phyloP scores from a whole-genome alignment of 163 green algal species.

The Coccomyxa subellipsoidea region DNA sequence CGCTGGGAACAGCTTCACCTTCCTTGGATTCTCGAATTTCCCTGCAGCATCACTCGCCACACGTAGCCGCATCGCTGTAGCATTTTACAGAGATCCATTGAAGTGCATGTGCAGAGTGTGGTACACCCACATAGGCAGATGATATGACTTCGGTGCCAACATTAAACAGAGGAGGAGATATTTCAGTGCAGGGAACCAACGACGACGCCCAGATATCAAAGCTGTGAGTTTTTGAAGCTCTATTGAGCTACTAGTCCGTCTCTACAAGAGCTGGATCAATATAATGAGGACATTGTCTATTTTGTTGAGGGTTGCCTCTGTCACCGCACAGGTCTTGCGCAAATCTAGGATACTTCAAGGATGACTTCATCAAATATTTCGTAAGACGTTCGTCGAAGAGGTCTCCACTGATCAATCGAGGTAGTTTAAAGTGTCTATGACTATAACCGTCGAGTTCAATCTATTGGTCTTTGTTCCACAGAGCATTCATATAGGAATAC shows the following conservation, averaged over 20 bases:
- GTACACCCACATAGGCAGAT: neutral
- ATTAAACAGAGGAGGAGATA: neutral
- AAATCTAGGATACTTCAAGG: conserved; percentile 75
- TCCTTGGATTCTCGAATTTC: no score
- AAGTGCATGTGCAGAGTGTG: neutral
- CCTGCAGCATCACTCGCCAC: no score
- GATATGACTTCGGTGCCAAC: neutral
- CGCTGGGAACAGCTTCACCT: no score
- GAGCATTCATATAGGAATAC: no score
- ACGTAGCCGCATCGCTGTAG: neutral
- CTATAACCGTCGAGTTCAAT: no score
- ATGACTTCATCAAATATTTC: conserved; percentile 83
- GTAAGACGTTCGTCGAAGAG: conserved; percentile 46
- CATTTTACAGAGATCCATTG: neutral
- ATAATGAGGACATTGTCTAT: neutral
- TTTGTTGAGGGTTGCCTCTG: neutral
- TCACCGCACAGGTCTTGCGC: conserved; percentile 68
- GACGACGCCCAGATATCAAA: conserved; percentile 87
- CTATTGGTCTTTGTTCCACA: no score
- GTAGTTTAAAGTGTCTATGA: no score
- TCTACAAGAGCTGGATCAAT: neutral
- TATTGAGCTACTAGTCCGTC: neutral
- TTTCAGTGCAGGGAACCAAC: conserved; percentile 73
- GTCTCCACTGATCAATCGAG: conserved; percentile 85
- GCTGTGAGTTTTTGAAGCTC: conserved; percentile 51